phyloP scores from a whole-genome alignment of 1,284 basidiomycete species.

The Dichomitus squalens region DNA sequence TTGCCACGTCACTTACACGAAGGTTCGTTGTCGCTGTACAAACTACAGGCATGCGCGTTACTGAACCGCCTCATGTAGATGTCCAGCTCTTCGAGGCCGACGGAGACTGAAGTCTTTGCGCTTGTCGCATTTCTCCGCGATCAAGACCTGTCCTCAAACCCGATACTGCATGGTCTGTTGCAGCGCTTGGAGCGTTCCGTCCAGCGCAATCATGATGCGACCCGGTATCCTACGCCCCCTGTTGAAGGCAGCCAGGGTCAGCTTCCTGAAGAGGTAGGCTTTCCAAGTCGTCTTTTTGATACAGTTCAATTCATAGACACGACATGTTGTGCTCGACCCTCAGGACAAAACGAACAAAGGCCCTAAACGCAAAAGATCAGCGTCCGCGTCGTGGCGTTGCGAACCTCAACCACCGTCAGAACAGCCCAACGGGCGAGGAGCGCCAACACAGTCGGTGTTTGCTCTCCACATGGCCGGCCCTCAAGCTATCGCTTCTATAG shows the following conservation, averaged over 20 bases:
- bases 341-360: not conserved
- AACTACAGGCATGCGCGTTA: no score
- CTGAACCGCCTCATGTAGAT: not conserved
- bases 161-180: not conserved
- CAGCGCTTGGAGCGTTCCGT: not conserved
- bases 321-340: not conserved
- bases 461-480: not conserved
- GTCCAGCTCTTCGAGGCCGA: not conserved
- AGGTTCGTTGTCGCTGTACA: no score
- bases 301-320: not conserved
- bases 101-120: not conserved
- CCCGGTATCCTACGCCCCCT: not conserved
- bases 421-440: not conserved
- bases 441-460: not conserved
- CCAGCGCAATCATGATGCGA: not conserved
- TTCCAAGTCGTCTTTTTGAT: not conserved
- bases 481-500: not conserved
- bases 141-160: not conserved
- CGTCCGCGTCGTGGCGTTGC: not conserved
- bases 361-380: not conserved
- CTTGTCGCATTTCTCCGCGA: not conserved
- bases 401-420: not conserved
- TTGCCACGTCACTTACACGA: no score
- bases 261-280: not conserved
- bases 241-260: not conserved